A percentile compares a stretch with the other conserved stretches of the same genome.
Evolutionary conservation across 1,139 yeast species (phyloP).

Genomic region (Sugiyamaella paludigena): DNA sequence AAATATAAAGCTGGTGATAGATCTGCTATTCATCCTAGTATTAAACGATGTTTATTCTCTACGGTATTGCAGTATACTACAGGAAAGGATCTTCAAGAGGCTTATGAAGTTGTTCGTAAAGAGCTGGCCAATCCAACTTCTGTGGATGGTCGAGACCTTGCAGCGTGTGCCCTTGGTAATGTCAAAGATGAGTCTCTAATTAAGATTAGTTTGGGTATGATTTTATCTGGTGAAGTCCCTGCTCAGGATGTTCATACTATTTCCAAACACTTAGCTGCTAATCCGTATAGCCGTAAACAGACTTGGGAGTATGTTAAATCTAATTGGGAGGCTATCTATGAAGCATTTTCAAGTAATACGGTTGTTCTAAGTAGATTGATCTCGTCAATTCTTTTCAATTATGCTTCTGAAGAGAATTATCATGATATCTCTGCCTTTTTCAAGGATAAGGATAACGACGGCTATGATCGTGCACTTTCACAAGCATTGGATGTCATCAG

Average conservation of each 20-base stretch:
- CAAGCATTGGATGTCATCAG: slow-evolving; percentile 36
- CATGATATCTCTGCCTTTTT: slow-evolving; percentile 53
- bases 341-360: slow-evolving; percentile 53
- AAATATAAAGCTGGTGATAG: slow-evolving; percentile 38
- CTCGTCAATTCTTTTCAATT: slow-evolving; percentile 50
- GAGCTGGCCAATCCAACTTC: slow-evolving; percentile 58
- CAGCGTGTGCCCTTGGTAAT: slow-evolving; percentile 59
- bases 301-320: slow-evolving; percentile 57
- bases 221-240: slow-evolving; percentile 50
- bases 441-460: slow-evolving; percentile 50
- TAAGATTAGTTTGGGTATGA: slow-evolving; percentile 41
- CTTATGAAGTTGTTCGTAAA: slow-evolving; percentile 48
- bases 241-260: slow-evolving; percentile 69
- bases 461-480: slow-evolving; percentile 35
- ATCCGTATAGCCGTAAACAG: slow-evolving; percentile 47
- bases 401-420: slow-evolving; percentile 45
- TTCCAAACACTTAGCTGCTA: slow-evolving; percentile 51
- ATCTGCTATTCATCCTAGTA: slow-evolving; percentile 52
- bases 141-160: slow-evolving; percentile 66
- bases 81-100: slow-evolving; percentile 37
- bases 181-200: slow-evolving; percentile 44
- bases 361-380: slow-evolving; percentile 65
- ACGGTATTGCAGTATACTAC: slow-evolving; percentile 50
- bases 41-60: slow-evolving; percentile 53
- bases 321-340: slow-evolving; percentile 51